phyloP scores from a whole-genome alignment of 768 basidiomycete genomes.

The Dentipellis sp. region DNA sequence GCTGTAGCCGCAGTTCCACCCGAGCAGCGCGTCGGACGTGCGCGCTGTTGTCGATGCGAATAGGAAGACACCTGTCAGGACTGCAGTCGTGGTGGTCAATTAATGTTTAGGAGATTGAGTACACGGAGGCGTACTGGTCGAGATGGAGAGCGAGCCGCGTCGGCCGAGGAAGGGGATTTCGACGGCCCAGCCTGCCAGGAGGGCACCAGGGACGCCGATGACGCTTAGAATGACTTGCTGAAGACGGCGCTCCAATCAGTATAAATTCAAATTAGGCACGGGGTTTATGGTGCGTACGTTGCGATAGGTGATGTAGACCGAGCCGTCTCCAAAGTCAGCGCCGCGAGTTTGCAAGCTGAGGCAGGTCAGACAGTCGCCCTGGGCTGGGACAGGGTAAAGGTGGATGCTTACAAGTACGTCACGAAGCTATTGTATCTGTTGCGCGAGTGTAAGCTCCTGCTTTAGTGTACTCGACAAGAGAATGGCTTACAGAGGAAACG shows the following conservation, averaged over 20 bases:
- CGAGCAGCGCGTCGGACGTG: conserved; percentile 40
- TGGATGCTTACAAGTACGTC: conserved; percentile 36
- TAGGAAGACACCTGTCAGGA: conserved; percentile 48
- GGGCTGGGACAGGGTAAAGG: background rate
- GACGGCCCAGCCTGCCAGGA: conserved; percentile 45
- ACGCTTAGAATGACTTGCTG: conserved; percentile 50
- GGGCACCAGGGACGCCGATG: conserved; percentile 47
- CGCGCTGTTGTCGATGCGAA: conserved; percentile 48
- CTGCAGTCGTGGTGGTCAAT: conserved; percentile 18
- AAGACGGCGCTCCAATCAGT: background rate
- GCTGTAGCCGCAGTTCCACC: conserved; percentile 50
- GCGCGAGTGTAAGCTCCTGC: background rate
- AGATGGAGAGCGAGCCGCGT: conserved; percentile 41
- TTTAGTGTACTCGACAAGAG: background rate
- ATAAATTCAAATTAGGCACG: background rate
- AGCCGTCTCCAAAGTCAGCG: conserved; percentile 60
- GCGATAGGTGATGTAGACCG: conserved; percentile 63
- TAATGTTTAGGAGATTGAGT: background rate
- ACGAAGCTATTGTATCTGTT: conserved; percentile 42
- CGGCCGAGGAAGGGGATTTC: conserved; percentile 43
- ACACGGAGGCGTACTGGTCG: conserved; percentile 28
- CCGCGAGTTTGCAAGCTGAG: conserved; percentile 55
- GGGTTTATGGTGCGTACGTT: conserved; percentile 33
- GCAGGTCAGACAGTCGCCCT: background rate
- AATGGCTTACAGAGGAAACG: conserved; percentile 51